A percentile compares a stretch with the other conserved stretches of the same genome.
Evolutionary conservation across 2,329 filamentous ascomycete species (phyloP).

Genomic region (Diplocarpon rosae): DNA sequence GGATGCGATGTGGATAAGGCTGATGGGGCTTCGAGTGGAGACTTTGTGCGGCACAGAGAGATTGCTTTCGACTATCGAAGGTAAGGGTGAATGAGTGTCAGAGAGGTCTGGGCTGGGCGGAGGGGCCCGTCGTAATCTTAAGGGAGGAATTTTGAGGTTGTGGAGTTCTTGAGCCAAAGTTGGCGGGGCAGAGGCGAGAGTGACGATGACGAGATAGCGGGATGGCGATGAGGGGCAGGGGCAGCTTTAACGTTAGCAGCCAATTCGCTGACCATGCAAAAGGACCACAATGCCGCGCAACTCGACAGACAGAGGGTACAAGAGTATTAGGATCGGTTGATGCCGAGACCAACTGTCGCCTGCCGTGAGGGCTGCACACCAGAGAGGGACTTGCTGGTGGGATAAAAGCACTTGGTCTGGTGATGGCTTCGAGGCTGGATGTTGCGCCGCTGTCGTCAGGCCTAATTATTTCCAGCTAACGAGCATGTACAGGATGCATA

Average conservation of each 20-base stretch:
- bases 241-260: background rate
- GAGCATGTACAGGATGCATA: background rate
- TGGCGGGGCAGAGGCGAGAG: constrained; percentile 18
- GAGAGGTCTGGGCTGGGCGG: constrained; percentile 14
- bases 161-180: constrained; percentile 17
- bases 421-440: background rate
- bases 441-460: constrained; percentile 9
- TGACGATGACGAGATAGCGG: background rate
- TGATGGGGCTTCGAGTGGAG: constrained; percentile 20
- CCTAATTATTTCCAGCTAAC: background rate
- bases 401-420: constrained; percentile 1
- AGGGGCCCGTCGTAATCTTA: constrained; percentile 19
- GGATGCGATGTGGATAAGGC: constrained; percentile 26
- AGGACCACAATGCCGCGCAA: constrained; percentile 13
- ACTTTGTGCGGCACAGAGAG: constrained; percentile 16
- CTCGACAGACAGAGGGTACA: background rate
- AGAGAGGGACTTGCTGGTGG: background rate
- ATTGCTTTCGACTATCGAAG: constrained; percentile 12
- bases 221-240: constrained; percentile 9
- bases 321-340: background rate
- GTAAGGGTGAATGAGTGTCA: constrained; percentile 4
- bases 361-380: background rate
- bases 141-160: constrained; percentile 22
- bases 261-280: constrained; percentile 4
- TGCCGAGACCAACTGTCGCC: background rate